Percentiles rank a stretch among this genome's conserved stretches.
Conservation (phyloP, 805 yeast species). For the Candida sphagnicola region DNA sequence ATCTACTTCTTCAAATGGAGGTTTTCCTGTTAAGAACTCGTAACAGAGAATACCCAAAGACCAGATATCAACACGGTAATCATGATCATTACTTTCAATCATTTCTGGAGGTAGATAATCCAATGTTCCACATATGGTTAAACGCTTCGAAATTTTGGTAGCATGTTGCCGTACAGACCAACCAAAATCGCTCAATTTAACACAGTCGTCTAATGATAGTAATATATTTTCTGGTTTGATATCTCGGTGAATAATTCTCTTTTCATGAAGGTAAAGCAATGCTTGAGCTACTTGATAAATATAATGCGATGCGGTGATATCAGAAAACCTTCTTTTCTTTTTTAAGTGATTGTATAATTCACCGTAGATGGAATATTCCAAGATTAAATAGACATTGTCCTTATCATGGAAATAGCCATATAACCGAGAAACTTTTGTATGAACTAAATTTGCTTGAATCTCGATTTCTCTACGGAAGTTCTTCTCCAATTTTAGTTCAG, state of each 20-base stretch:
- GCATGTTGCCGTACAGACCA: constrained; percentile 63
- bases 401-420: constrained; percentile 85
- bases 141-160: constrained; percentile 38
- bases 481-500: constrained; percentile 70
- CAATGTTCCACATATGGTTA: constrained; percentile 90
- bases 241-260: constrained; percentile 85
- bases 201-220: constrained; percentile 66
- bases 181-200: constrained; percentile 92
- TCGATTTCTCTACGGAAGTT: constrained; percentile 91
- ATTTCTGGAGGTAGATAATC: constrained; percentile 96
- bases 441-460: constrained; percentile 76
- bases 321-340: constrained; percentile 64
- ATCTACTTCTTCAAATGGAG: constrained; percentile 86
- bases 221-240: constrained; percentile 92
- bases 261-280: constrained; percentile 69
- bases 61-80: constrained; percentile 83
- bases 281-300: constrained; percentile 83
- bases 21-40: constrained; percentile 82
- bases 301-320: constrained; percentile 71
- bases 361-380: constrained; percentile 84
- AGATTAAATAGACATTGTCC: constrained; percentile 71
- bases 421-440: constrained; percentile 74
- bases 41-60: constrained; percentile 84
- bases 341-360: constrained; percentile 77
- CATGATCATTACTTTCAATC: constrained; percentile 80